Evolutionary conservation across 345 rosid species (phyloP).

Genomic region (Raphanus raphanistrum): DNA sequence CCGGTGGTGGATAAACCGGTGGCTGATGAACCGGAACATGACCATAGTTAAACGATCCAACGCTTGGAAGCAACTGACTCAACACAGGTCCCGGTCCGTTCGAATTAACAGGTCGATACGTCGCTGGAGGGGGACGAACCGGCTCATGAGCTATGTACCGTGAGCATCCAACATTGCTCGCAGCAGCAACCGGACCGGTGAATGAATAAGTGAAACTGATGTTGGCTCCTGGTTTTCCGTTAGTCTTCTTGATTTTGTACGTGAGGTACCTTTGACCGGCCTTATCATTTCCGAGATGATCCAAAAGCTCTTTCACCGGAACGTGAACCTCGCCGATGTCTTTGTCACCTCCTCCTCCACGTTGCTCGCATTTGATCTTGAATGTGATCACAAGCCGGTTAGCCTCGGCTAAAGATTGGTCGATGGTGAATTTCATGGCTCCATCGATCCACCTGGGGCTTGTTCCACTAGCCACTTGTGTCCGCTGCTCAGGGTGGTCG

Average conservation of each 20-base stretch:
- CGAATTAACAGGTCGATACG: background rate
- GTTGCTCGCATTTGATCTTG: conserved; percentile 16
- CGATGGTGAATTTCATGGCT: conserved; percentile 9
- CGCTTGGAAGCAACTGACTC: conserved; percentile 40
- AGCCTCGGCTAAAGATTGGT: conserved; percentile 34
- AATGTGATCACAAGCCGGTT: conserved; percentile 23
- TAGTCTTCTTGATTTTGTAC: conserved; percentile 27
- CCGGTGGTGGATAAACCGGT: conserved; percentile 9
- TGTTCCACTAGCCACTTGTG: conserved; percentile 25
- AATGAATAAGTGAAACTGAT: conserved; percentile 34
- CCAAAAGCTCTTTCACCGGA: conserved; percentile 35
- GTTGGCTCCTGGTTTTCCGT: conserved; percentile 23
- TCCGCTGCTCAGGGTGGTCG: conserved; percentile 33
- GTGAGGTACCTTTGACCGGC: conserved; percentile 37
- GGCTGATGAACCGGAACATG: conserved; percentile 24
- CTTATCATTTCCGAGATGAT: conserved; percentile 38
- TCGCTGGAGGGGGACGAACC: background rate
- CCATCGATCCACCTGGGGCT: conserved; percentile 31
- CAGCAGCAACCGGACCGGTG: background rate
- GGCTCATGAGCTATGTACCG: conserved; percentile 20
- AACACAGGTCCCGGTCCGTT: conserved; percentile 29
- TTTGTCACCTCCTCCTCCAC: conserved; percentile 19
- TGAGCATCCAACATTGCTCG: background rate
- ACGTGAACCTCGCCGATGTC: conserved; percentile 39
- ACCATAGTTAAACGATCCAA: conserved; percentile 29